These are phyloP conservation scores for Prunus padus DNA, from an alignment of 306 rosid species.

Conservation along the genomic window DNA sequence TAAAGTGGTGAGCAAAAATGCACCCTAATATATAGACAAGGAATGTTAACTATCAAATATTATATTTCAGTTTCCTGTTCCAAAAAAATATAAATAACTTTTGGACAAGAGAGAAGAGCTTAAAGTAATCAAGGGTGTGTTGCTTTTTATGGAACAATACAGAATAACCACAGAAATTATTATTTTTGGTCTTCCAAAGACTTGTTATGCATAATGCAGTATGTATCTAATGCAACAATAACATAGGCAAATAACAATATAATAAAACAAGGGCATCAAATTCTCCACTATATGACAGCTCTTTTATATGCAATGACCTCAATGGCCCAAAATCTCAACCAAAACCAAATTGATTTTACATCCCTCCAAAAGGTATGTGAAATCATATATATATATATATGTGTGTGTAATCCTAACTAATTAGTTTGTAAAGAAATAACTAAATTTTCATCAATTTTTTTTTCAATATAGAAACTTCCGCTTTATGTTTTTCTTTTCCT, in stretches of 20 bases:
- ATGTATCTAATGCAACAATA: slow-evolving; percentile 3
- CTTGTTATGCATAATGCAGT: background rate
- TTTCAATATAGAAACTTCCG: too few species aligned
- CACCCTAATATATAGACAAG: too few species aligned
- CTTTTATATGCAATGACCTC: background rate
- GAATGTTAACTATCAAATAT: background rate
- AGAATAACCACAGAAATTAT: background rate
- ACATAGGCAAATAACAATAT: background rate
- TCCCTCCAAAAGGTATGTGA: background rate
- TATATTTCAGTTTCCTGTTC: background rate
- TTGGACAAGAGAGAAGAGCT: background rate
- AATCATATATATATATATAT: too few species aligned
- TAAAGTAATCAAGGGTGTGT: background rate
- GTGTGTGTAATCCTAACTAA: background rate
- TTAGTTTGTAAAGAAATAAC: background rate
- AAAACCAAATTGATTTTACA: background rate
- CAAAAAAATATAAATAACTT: background rate
- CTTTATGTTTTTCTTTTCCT: too few species aligned
- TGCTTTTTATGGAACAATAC: background rate
- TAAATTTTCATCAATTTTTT: too few species aligned
- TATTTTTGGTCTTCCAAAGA: background rate
- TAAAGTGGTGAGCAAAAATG: too few species aligned
- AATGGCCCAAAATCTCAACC: background rate
- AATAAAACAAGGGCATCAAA: background rate
- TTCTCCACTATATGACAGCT: slow-evolving; percentile 13